phyloP scores from a whole-genome alignment of 129 eudicot genomes.

The Ambrosia trifida region DNA sequence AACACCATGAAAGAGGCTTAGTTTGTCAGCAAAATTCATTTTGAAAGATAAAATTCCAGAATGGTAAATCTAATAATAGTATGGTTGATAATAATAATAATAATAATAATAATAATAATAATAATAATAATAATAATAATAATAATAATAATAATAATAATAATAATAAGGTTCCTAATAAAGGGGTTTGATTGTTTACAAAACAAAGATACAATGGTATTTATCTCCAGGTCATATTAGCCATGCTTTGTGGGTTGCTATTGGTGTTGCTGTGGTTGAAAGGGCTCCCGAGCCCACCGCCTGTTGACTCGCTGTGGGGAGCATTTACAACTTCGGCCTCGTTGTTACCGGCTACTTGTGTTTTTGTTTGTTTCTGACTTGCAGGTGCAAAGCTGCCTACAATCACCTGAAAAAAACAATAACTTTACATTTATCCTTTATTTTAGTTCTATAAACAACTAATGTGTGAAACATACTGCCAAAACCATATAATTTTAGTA shows the following conservation, averaged over 20 bases:
- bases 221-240: slow-evolving; percentile 47
- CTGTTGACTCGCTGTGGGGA: slow-evolving; percentile 48
- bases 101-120: not conserved
- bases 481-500: not conserved
- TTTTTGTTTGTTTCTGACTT: slow-evolving; percentile 24
- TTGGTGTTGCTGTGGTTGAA: slow-evolving; percentile 38
- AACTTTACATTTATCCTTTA: no score
- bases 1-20: no score
- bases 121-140: no score
- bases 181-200: slow-evolving; percentile 8
- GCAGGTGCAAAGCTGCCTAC: slow-evolving; percentile 46
- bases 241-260: slow-evolving; percentile 35
- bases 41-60: not conserved
- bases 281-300: slow-evolving; percentile 52
- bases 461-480: not conserved
- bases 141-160: not conserved
- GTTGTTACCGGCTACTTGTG: slow-evolving; percentile 1
- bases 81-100: not conserved
- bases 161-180: slow-evolving; percentile 17
- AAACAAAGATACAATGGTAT: not conserved
- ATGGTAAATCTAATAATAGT: not conserved
- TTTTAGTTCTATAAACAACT: not conserved
- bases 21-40: no score
- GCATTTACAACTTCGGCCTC: slow-evolving; percentile 26
- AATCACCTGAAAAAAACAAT: slow-evolving; percentile 35